These are phyloP conservation scores for Mucor racemosus DNA, from an alignment of 371 early-diverging fungal species.

Conservation along the genomic window DNA sequence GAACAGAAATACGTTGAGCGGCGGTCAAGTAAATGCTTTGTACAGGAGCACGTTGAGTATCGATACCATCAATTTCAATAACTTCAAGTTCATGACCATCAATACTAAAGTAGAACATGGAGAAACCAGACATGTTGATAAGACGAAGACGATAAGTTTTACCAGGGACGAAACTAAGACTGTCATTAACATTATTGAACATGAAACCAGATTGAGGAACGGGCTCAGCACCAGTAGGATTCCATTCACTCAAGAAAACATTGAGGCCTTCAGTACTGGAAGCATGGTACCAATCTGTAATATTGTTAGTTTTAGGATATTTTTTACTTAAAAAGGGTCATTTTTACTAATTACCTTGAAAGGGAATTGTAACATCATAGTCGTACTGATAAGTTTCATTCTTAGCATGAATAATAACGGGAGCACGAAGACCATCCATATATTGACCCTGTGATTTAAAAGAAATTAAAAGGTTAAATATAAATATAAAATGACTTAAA, in stretches of 20 bases:
- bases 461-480: neutral
- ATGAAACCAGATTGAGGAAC: constrained; percentile 67
- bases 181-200: constrained; percentile 50
- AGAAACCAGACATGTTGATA: constrained; percentile 77
- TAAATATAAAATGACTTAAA: neutral
- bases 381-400: constrained; percentile 72
- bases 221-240: constrained; percentile 72
- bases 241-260: constrained; percentile 57
- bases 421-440: constrained; percentile 80
- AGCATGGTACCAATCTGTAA: constrained; percentile 69
- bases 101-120: constrained; percentile 79
- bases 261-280: constrained; percentile 48
- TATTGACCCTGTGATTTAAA: constrained; percentile 64
- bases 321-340: constrained; percentile 1
- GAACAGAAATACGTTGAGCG: constrained; percentile 74
- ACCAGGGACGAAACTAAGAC: constrained; percentile 66
- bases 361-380: constrained; percentile 64
- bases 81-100: constrained; percentile 79
- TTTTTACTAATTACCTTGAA: constrained; percentile 49
- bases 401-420: constrained; percentile 72
- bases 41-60: constrained; percentile 59
- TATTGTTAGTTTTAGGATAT: neutral
- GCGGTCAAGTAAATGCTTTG: constrained; percentile 64
- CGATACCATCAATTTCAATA: constrained; percentile 84
- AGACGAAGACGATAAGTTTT: constrained; percentile 85